Percentiles rank a stretch among this genome's conserved stretches.
phyloP scores from a whole-genome alignment of 2,329 filamentous ascomycete genomes.

The Microdochium nivale region DNA sequence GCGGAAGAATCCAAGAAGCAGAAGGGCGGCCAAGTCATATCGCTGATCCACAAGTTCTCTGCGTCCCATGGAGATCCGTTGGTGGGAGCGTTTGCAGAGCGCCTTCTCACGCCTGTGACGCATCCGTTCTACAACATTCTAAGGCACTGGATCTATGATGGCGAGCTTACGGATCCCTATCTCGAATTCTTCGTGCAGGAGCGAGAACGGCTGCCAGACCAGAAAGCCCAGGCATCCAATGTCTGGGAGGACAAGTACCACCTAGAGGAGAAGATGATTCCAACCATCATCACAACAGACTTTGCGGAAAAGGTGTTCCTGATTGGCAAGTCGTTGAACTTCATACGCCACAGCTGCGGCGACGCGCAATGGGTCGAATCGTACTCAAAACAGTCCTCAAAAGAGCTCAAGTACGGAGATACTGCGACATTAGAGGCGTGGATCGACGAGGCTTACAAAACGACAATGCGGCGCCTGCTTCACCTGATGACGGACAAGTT shows the following conservation, averaged over 20 bases:
- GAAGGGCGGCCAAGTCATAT: constrained; percentile 86
- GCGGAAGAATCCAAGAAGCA: constrained; percentile 79
- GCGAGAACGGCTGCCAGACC: constrained; percentile 20
- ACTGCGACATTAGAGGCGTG: constrained; percentile 84
- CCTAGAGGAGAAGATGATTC: constrained; percentile 76
- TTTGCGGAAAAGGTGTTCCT: constrained; percentile 96
- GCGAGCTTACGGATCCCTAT: constrained; percentile 93
- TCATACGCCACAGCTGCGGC: constrained; percentile 90
- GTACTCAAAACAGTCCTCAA: constrained; percentile 88
- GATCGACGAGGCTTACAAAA: constrained; percentile 96
- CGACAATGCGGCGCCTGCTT: constrained; percentile 91
- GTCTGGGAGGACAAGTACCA: constrained; percentile 99
- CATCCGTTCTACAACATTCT: constrained; percentile 95
- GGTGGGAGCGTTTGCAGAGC: constrained; percentile 86
- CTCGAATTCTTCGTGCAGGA: constrained; percentile 92
- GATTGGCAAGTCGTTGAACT: constrained; percentile 96
- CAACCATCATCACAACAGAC: constrained; percentile 84
- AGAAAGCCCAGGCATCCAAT: constrained; percentile 49
- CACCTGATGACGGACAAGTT: constrained; percentile 93
- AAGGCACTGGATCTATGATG: constrained; percentile 95
- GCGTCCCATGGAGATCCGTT: constrained; percentile 93
- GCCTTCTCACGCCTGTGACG: constrained; percentile 78
- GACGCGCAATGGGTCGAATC: constrained; percentile 93
- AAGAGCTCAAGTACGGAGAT: constrained; percentile 86
- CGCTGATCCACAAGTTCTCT: constrained; percentile 86